Base-by-base conservation (phyloP, 2,329 filamentous ascomycete genomes). In the Beauveria rudraprayagi region DNA sequence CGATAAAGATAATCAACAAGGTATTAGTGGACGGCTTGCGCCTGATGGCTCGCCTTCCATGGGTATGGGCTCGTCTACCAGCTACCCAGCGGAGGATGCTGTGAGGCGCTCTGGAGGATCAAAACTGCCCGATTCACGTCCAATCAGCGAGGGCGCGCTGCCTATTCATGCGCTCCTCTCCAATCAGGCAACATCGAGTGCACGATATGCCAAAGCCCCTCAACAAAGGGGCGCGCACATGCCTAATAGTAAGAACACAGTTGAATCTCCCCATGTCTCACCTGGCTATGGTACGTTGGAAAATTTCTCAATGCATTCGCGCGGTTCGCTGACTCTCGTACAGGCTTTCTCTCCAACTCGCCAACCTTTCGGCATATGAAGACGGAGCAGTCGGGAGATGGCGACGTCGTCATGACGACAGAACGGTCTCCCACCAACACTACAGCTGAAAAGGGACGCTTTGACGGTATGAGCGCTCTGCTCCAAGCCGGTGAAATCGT, bases 381-480 rank as follows among this genome's bases (percentile, higher is more conserved):
- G 56, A 65, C 68, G 16, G 69, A 73, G 57, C 66, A 68, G 17
- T 63, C 65, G 11, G 62, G 63, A 22, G 70, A 72, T 46, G 67
- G 67, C 17, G 70, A 74, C 50, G 69, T 72, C 28, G 47, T 71
- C 50, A 75, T 72, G 70, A 70, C 67, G 7, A 61, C 68, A 53
- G 65, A 68, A 54, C 61, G 66, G 6, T 53, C 62, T 19, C 61
- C 65, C 5, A 55, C 66, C 17, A 71, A 72, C 17, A 69, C 66
- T 2, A 71, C 73, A 5, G 68, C 71, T 6, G 43, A 55, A 3
- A 72, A 67, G 52, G 52, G 61, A 10, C 69, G 69, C 3, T 70
- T 85, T 22, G 83, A 86, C 63, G 83, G 83, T 2, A 83, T 87
- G 72, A 83, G 77, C 62, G 83, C 83, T 7, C 72, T 87, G 11